A percentile compares a stretch with the other conserved stretches of the same genome.
Conservation (phyloP, 352 stramenopile genomes). For the Globisporangium rhizosaccharum region DNA sequence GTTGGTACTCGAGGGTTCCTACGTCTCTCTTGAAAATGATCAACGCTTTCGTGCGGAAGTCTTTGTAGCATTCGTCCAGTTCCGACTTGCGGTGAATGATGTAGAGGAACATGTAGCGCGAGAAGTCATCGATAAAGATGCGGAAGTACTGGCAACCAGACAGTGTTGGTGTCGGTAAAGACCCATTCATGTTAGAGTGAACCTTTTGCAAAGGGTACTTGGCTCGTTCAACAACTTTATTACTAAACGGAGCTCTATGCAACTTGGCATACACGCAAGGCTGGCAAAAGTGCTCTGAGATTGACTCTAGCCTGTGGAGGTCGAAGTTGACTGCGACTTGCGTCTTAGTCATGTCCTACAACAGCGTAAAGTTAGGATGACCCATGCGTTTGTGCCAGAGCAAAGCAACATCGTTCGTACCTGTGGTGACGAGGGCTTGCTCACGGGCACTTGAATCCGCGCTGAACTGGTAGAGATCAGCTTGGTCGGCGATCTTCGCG, state of each 20-base stretch:
- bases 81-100: too few species aligned
- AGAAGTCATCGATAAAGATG: too few species aligned
- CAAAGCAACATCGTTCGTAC: neutral
- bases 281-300: neutral
- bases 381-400: conserved; percentile 2
- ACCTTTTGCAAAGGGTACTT: conserved; percentile 1
- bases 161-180: too few species aligned
- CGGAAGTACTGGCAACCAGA: too few species aligned
- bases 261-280: neutral
- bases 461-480: neutral
- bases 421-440: neutral
- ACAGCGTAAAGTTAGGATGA: neutral
- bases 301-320: neutral
- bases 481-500: neutral
- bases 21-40: too few species aligned
- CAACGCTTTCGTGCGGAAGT: too few species aligned
- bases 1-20: too few species aligned
- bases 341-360: too few species aligned
- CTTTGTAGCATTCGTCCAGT: too few species aligned
- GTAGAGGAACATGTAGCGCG: too few species aligned
- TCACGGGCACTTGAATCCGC: neutral
- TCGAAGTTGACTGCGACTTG: neutral
- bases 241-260: neutral
- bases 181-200: neutral
- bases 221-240: neutral